Evolutionary conservation across 129 eudicot genomes (phyloP), one percentile per base, ranked within the genome.

Genomic region (Mikania micrantha): DNA sequence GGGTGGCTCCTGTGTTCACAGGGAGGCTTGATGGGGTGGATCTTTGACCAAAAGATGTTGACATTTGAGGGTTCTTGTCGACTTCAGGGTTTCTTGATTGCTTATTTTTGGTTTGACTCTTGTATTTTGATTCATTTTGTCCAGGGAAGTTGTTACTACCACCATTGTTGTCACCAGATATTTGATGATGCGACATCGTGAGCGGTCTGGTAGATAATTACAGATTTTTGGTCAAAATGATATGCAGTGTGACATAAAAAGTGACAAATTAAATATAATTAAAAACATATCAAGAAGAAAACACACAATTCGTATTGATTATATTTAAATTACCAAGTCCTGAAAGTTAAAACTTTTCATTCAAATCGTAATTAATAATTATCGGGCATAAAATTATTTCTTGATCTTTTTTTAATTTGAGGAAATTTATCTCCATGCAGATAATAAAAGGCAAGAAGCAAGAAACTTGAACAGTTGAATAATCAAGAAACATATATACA

Each of bases 1-100:
- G 76, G 50, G 87, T 70, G 19, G 85, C 79, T 67, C 96, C 90
- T 68, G 66, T 84, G 29, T 49, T 80, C 67, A 64, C 60, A 2
- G 71, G 79, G 49, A 66, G 45, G 29, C 20, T 74, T 38, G 76
- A 64, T 0, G 70, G 59, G 58, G 74, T 79, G 68, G 67, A 28
- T 25, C 78, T 73, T 27, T 68, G 75, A 56, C 44, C 65, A 5
- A 15, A 7, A 20, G 78, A 67, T 65, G 75, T 32, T 59, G 45
- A 72, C 81, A 60, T 82, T 44, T 74, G 59, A 32, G 67, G 63
- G 61, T 77, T 68, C 29, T 50, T 50, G 54, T 81, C 74, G 62
- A 74, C 62, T 52, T 78, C 90, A 2, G 67, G 71, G 24, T 32
- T 73, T 45, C 72, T 79, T 15, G 69, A 72, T 17, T 75, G 73